Conservation (phyloP, 805 yeast genomes). For the Blastobotrys terrestris region DNA sequence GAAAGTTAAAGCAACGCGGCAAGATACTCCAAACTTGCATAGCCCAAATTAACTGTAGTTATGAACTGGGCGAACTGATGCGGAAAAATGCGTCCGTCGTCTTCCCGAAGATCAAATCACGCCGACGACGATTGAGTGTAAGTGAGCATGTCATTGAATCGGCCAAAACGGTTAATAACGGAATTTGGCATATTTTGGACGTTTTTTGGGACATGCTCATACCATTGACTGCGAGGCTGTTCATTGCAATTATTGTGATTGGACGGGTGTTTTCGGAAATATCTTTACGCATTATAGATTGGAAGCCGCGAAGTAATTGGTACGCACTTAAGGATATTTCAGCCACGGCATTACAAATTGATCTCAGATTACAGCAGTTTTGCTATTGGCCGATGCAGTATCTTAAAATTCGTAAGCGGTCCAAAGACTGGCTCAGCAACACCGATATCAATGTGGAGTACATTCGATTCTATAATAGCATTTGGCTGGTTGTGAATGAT, state of each 20-base stretch:
- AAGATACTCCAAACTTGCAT: slow-evolving; percentile 22
- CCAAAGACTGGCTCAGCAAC: slow-evolving; percentile 36
- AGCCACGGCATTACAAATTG: slow-evolving; percentile 71
- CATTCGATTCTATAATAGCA: slow-evolving; percentile 70
- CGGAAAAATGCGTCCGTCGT: slow-evolving; percentile 21
- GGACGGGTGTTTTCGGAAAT: slow-evolving; percentile 29
- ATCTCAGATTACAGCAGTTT: slow-evolving; percentile 67
- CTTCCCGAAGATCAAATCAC: slow-evolving; percentile 20
- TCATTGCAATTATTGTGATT: slow-evolving; percentile 19
- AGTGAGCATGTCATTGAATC: slow-evolving; percentile 16
- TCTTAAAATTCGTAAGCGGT: slow-evolving; percentile 42
- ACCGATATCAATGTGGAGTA: slow-evolving; percentile 39
- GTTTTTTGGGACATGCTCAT: slow-evolving; percentile 7
- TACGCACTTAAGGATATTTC: slow-evolving; percentile 37
- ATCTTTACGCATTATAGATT: slow-evolving; percentile 28
- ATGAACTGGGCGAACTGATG: slow-evolving; percentile 29
- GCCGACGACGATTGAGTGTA: slow-evolving; percentile 22
- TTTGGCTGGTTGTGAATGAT: slow-evolving; percentile 87
- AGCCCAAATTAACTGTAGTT: slow-evolving; percentile 32
- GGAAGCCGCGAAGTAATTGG: slow-evolving; percentile 15
- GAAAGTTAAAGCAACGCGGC: slow-evolving; percentile 3
- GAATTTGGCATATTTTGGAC: slow-evolving; percentile 8
- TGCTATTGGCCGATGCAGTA: slow-evolving; percentile 78
- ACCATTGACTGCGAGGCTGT: slow-evolving; percentile 15
- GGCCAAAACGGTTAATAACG: slow-evolving; percentile 13